Evolutionary conservation across 2,329 filamentous ascomycete species (phyloP).

Genomic region (Penicillium sclerotiorum): DNA sequence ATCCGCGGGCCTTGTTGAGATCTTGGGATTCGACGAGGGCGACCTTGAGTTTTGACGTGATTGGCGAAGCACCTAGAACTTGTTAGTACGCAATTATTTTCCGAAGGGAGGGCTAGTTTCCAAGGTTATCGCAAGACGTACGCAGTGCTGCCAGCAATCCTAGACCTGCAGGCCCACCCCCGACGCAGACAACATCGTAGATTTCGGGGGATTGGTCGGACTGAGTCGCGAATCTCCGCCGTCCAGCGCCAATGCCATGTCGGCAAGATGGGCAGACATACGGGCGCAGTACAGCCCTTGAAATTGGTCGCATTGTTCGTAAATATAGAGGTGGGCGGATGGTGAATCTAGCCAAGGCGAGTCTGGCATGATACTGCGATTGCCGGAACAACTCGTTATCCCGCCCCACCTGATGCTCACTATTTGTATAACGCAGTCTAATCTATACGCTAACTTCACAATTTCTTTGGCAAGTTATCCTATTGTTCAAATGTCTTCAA

Average conservation of each 20-base stretch:
- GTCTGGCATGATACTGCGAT: background rate
- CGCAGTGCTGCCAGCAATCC: conserved; percentile 77
- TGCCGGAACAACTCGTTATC: background rate
- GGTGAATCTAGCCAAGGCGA: no score
- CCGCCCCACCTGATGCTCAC: background rate
- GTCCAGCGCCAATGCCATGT: conserved; percentile 25
- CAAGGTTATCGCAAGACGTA: conserved; percentile 46
- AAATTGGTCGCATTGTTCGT: conserved; percentile 39
- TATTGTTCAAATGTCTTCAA: no score
- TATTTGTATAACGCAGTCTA: background rate
- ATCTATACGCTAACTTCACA: background rate
- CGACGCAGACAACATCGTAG: conserved; percentile 91
- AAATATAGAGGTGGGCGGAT: background rate
- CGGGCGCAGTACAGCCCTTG: conserved; percentile 35
- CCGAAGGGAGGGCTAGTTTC: background rate
- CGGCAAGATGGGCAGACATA: conserved; percentile 47
- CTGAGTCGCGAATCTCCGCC: conserved; percentile 38
- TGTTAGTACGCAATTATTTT: no score
- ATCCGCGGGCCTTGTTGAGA: conserved; percentile 68
- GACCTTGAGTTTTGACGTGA: conserved; percentile 75
- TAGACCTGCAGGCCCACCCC: conserved; percentile 85
- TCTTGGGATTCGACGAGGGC: conserved; percentile 91
- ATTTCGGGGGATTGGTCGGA: conserved; percentile 62
- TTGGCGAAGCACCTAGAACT: conserved; percentile 69
- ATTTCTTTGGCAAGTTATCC: no score